A percentile compares a stretch with the other conserved stretches of the same genome.
phyloP scores from a whole-genome alignment of 2,329 filamentous ascomycete species.

The Microcera coccophila region DNA sequence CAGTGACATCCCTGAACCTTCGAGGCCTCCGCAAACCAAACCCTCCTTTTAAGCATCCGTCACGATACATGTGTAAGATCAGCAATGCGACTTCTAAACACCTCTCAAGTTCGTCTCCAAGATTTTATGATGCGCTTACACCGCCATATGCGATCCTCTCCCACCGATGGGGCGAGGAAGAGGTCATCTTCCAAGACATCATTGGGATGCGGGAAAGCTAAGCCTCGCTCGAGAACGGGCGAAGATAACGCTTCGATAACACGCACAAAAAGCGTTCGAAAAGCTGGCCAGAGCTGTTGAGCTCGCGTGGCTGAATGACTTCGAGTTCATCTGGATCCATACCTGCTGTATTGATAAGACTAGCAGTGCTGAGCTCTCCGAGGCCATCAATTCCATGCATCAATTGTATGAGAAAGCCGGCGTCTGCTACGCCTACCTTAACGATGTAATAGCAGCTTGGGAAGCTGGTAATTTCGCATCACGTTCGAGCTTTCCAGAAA shows the following conservation, averaged over 20 bases:
- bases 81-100: slow-evolving; percentile 24
- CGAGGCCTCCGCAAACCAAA: too few species aligned
- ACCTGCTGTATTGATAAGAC: slow-evolving; percentile 31
- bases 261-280: slow-evolving; percentile 6
- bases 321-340: slow-evolving; percentile 27
- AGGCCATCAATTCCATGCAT: slow-evolving; percentile 16
- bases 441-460: slow-evolving; percentile 1
- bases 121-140: slow-evolving; percentile 10
- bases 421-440: slow-evolving; percentile 9
- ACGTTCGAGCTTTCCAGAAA: not conserved
- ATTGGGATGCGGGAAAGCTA: not conserved
- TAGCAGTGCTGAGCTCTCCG: slow-evolving; percentile 8
- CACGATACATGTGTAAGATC: too few species aligned
- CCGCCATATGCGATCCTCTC: slow-evolving; percentile 31
- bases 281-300: slow-evolving; percentile 20
- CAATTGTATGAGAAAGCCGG: slow-evolving; percentile 8
- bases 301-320: slow-evolving; percentile 17
- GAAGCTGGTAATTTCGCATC: not conserved
- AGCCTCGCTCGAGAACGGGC: not conserved
- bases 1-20: too few species aligned
- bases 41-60: too few species aligned
- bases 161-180: slow-evolving; percentile 29
- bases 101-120: slow-evolving; percentile 13
- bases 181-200: slow-evolving; percentile 27
- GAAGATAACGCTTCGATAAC: not conserved